Base-by-base conservation (phyloP, 192 early-diverging fungal species). In the Oehlia diaphana region DNA sequence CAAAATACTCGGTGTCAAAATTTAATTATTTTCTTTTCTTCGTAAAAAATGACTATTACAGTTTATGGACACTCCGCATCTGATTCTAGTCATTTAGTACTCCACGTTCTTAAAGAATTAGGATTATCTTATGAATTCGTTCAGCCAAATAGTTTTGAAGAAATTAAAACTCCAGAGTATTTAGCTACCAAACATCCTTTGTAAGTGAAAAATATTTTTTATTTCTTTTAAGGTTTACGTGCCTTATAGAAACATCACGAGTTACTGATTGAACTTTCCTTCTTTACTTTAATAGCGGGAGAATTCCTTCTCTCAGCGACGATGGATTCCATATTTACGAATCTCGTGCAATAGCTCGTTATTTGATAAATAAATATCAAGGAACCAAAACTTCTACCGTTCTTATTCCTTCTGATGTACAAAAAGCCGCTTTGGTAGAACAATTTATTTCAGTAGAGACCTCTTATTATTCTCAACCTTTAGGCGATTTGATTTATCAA, bases 81-180 rank as follows among this genome's bases (percentile, higher is more conserved):
- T 16, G 81, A 76, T 9, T 79, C 63, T 67, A 77, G 81, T 31
- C 81, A 71, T 23, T 63, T 76, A 13, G 76, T 84, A 65, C 6
- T 86, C 16, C 21, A 79, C 4, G 50, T 47, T 6, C 75, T 83
- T 19, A 39, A 83, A 9, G 86, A 81, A 67, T 81, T 84, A 63
- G 63, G 81, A 37, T 31, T 87, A 63, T 74, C 78, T 23, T 80
- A 76, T 71, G 83, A 86, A 63, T 28, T 86, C 49, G 42, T 73
- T 8, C 9, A 35, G 42, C 23, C 81, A 12, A 16, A 3, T 63
- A n/a, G 0, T 3, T 47, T 47, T 6, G 16, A 9, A 10, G 78
- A 82, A 75, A 26, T 86, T 5, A 87, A 87, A 68, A 21, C 69
- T 7, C 78, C 82, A 19, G 81, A 84, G n/a, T 83, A 81, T 62